phyloP scores from a whole-genome alignment of 257 asterid genomes.

The Linaria vulgaris region DNA sequence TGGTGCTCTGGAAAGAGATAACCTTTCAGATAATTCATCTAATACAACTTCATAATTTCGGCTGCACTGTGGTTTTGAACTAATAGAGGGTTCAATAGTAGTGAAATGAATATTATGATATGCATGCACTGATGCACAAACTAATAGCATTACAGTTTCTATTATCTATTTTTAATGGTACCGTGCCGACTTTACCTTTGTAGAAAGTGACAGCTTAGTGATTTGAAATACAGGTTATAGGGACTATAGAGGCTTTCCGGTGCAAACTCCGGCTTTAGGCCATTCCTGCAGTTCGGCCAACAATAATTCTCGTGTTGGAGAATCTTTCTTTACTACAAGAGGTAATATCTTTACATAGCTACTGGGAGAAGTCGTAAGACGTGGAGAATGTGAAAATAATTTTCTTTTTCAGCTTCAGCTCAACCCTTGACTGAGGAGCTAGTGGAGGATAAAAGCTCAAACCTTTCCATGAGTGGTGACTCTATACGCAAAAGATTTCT shows the following conservation, averaged over 20 bases:
- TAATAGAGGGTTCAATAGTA: too few relatives aligned
- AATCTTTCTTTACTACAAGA: slow-evolving; percentile 34
- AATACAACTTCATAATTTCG: too few relatives aligned
- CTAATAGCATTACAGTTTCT: too few relatives aligned
- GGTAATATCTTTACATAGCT: slow-evolving; percentile 40
- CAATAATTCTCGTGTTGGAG: slow-evolving; percentile 22
- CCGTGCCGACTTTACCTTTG: background rate
- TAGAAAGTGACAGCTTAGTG: slow-evolving; percentile 7
- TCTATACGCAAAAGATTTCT: slow-evolving; percentile 80
- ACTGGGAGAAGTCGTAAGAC: background rate
- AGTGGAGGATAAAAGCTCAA: slow-evolving; percentile 43
- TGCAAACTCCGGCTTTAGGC: slow-evolving; percentile 29
- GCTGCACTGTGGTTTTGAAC: too few relatives aligned
- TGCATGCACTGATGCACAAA: too few relatives aligned
- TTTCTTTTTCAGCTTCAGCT: slow-evolving; percentile 63
- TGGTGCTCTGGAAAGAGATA: background rate
- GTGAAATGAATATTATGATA: too few relatives aligned
- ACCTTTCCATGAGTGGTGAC: slow-evolving; percentile 60
- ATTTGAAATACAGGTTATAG: slow-evolving; percentile 47
- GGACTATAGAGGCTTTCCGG: slow-evolving; percentile 39
- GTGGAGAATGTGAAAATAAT: slow-evolving; percentile 13
- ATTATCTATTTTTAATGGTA: too few relatives aligned
- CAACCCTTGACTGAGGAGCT: slow-evolving; percentile 66
- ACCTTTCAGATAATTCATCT: too few relatives aligned
- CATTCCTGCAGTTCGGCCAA: slow-evolving; percentile 37